Percentiles rank a stretch among this genome's conserved stretches.
phyloP scores from a whole-genome alignment of 108 stramenopile genomes.

The Epithemia pelagica region DNA sequence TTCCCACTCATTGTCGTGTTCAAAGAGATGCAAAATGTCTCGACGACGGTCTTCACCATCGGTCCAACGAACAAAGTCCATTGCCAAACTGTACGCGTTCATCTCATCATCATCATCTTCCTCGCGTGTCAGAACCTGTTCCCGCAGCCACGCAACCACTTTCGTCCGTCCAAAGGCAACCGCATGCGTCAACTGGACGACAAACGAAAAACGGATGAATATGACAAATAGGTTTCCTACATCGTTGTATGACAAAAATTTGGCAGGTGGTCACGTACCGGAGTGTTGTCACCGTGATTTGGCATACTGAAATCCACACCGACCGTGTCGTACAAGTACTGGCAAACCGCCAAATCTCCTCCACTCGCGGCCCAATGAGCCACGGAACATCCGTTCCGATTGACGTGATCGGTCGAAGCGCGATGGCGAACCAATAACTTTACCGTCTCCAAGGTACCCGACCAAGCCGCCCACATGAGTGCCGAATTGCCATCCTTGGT shows the following conservation, averaged over 20 bases:
- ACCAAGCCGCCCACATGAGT: conserved; percentile 85
- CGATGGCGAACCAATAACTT: conserved; percentile 61
- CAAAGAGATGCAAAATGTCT: conserved; percentile 37
- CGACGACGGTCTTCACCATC: conserved; percentile 27
- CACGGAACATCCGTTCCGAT: conserved; percentile 75
- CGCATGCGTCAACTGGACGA: conserved; percentile 45
- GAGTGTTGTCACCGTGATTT: conserved; percentile 73
- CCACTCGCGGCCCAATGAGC: conserved; percentile 73
- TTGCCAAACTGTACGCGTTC: conserved; percentile 33
- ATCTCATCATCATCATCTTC: conserved; percentile 20
- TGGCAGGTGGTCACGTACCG: conserved; percentile 13
- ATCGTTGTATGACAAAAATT: too few relatives aligned
- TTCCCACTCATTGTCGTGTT: conserved; percentile 1
- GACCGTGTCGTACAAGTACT: conserved; percentile 52
- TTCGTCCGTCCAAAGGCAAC: conserved; percentile 66
- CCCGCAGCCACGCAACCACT: conserved; percentile 59
- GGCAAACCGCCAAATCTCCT: conserved; percentile 53
- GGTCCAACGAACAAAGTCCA: conserved; percentile 41
- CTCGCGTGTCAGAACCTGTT: conserved; percentile 14
- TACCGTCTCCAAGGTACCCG: conserved; percentile 60
- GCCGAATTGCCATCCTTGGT: conserved; percentile 80
- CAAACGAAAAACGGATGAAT: too few relatives aligned
- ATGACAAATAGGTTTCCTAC: too few relatives aligned
- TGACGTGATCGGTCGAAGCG: conserved; percentile 40
- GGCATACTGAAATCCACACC: conserved; percentile 58